Conservation (phyloP, 2,329 filamentous ascomycete species). For the Fusarium sp. region DNA sequence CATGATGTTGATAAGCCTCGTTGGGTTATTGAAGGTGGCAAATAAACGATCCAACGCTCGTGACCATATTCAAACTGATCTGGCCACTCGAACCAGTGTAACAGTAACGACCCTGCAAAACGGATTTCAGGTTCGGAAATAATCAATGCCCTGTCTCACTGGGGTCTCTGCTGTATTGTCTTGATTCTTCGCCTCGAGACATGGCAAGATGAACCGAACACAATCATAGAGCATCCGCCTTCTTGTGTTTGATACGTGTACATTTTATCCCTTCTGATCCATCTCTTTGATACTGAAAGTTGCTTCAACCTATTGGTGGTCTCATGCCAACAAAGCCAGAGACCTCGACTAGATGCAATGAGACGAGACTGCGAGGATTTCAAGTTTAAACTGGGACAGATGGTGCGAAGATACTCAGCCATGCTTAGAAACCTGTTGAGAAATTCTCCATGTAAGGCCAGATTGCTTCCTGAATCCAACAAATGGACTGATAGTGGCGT, state of each 20-base stretch:
- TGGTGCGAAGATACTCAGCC: slow-evolving; percentile 17
- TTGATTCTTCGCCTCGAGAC: background rate
- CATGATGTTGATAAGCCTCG: background rate
- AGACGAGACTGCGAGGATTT: background rate
- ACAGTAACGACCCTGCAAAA: too few species aligned
- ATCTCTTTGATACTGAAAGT: background rate
- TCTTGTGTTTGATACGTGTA: too few species aligned
- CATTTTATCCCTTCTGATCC: background rate
- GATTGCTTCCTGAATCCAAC: background rate
- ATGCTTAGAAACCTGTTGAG: background rate
- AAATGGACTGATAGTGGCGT: slow-evolving; percentile 10
- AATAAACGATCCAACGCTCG: background rate
- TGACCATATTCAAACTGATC: background rate
- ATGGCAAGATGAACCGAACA: background rate
- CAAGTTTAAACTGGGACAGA: background rate
- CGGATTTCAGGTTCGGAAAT: background rate
- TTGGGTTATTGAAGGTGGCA: background rate
- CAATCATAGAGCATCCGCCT: background rate
- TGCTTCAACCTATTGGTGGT: background rate
- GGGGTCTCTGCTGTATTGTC: background rate
- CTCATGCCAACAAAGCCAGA: background rate
- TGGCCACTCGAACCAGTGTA: too few species aligned
- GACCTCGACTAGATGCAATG: background rate
- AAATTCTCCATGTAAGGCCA: background rate
- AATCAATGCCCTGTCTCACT: background rate